These are phyloP conservation scores for Talaromyces ruber DNA, from an alignment of 495 filamentous ascomycete species.

Conservation along the genomic window DNA sequence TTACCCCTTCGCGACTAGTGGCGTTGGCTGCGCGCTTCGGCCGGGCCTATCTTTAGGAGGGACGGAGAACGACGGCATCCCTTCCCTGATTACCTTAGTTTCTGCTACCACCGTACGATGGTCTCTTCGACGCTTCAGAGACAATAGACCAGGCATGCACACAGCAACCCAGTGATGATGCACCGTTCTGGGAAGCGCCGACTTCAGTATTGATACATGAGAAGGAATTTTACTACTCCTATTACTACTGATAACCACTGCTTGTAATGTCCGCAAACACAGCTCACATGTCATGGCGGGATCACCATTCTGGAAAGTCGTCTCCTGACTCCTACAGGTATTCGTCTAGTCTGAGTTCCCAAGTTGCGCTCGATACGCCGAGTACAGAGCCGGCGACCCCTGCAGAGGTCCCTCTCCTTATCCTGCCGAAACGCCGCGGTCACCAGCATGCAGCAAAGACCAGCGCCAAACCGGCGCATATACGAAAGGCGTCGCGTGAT, in stretches of 20 bases:
- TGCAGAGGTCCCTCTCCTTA: not conserved
- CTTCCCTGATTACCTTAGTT: not conserved
- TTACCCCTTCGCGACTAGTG: constrained; percentile 6
- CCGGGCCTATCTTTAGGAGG: not conserved
- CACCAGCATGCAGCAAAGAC: not conserved
- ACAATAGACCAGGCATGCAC: not conserved
- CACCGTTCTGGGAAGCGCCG: not conserved
- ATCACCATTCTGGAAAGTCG: constrained; percentile 6
- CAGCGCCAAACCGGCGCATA: constrained; percentile 40
- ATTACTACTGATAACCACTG: not conserved
- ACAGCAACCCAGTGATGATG: not conserved
- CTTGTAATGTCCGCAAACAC: constrained; percentile 7
- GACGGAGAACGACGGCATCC: not conserved
- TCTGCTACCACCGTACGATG: not conserved
- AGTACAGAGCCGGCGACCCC: constrained; percentile 4
- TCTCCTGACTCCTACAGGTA: constrained; percentile 5
- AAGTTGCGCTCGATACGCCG: constrained; percentile 5
- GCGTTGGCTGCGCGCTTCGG: not conserved
- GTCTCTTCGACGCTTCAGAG: not conserved
- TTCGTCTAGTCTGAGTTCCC: constrained; percentile 4
- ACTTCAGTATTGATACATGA: not conserved
- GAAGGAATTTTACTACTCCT: not conserved
- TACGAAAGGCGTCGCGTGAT: constrained; percentile 45
- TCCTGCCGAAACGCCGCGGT: constrained; percentile 2
- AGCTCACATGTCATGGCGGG: constrained; percentile 6